Base-by-base conservation (phyloP, 1,284 basidiomycete genomes). In the Exobasidium cylindrosporum region DNA sequence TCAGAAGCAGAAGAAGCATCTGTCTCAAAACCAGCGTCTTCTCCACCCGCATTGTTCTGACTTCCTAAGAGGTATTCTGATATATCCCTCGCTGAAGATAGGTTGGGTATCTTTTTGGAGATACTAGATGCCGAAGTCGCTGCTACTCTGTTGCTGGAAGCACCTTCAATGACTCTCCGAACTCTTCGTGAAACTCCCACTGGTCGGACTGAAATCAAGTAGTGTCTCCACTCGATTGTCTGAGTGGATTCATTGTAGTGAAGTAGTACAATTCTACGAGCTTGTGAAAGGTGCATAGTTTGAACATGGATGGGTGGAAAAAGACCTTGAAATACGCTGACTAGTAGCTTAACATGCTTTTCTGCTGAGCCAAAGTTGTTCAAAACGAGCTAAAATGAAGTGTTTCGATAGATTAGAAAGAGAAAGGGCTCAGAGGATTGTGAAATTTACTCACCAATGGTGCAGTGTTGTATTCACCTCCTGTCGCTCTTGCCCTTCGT, bases 211-310 rank as follows among this genome's bases (percentile, higher is more conserved):
- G 91, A 89, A 82, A 99, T 97, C 71, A 93, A 85, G 80, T 89
- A 98, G 83, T 99, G 95, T 46, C 95, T 87, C 81, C 94, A 87
- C 76, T 97, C 93, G 77, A 99, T 85, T 5, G 93, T 94, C 49
- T 87, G 88, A 23, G 87, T 88, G 21, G 89, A 87, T 21, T 89
- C 82, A 80, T 94, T 91, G 84, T 97, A 97, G 7, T 93, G 89
- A 60, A 98, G 83, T 61, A 98, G 87, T 32, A 98, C 91, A 61
- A 98, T 89, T 70, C 95, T 87, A 31, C 95, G 89, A 44, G 90
- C 90, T 35, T 88, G 87, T 24, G 90, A 89, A 62, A 93, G 86
- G 24, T 87, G 86, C 77, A 93, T 83, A 24, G 54, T 84, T 73
- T 90, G 85, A 0, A 91, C 91, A 21, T 91, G 85, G 50, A 93